These are phyloP conservation scores for Olyra latifolia DNA, from an alignment of 176 grass and related monocot species.

Conservation along the genomic window DNA sequence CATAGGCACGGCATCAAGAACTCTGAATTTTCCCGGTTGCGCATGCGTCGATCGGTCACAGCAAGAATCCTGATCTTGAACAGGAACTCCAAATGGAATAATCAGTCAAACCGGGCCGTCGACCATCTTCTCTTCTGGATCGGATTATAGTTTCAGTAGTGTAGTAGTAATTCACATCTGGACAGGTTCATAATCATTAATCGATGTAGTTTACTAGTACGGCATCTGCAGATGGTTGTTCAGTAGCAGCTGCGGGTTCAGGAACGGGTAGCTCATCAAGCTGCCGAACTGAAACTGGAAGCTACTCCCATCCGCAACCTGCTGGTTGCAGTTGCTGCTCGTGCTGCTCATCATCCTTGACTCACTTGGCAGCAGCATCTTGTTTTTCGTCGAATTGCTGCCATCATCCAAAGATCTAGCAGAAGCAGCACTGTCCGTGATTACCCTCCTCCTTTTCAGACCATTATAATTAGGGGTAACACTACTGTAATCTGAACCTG, in stretches of 20 bases:
- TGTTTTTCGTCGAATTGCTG: neutral
- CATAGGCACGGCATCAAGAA: neutral
- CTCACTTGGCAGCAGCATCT: neutral
- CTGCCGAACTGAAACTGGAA: slow-evolving; percentile 52
- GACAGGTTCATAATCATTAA: neutral
- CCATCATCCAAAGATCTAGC: neutral
- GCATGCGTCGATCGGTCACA: neutral
- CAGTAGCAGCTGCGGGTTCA: slow-evolving; percentile 28
- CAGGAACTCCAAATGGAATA: neutral
- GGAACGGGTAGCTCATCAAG: slow-evolving; percentile 31
- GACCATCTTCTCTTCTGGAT: neutral
- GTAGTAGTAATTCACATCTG: neutral
- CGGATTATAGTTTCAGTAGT: neutral
- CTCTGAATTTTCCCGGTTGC: neutral
- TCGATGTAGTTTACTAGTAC: neutral
- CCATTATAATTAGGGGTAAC: neutral
- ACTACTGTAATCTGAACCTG: neutral
- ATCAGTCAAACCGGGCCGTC: neutral
- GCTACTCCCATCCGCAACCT: neutral
- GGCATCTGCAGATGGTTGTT: slow-evolving; percentile 22
- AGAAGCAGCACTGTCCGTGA: neutral
- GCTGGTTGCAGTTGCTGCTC: slow-evolving; percentile 42
- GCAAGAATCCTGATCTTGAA: neutral
- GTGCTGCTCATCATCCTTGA: neutral
- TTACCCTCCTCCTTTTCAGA: slow-evolving; percentile 32